Evolutionary conservation across 1,284 basidiomycete genomes (phyloP).

Genomic region (Boletus mariae): DNA sequence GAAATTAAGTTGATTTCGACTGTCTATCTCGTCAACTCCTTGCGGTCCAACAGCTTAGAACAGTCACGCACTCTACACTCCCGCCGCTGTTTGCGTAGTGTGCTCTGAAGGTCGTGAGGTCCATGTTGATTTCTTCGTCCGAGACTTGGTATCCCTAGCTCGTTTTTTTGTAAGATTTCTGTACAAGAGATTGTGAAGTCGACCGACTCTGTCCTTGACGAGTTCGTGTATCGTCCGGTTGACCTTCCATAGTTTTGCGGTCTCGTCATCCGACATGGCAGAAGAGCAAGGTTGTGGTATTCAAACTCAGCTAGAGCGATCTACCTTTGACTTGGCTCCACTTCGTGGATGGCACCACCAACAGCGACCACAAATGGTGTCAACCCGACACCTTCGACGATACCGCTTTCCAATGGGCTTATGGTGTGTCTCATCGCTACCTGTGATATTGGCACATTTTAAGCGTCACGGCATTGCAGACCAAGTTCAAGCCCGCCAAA

Average conservation of each 20-base stretch:
- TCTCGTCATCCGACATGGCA: slow-evolving; percentile 69
- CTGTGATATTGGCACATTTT: neutral
- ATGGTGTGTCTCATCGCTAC: slow-evolving; percentile 40
- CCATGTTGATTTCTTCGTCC: slow-evolving; percentile 88
- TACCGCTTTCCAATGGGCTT: slow-evolving; percentile 40
- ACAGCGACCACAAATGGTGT: slow-evolving; percentile 37
- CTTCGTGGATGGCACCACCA: slow-evolving; percentile 20
- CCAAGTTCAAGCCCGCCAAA: slow-evolving; percentile 81
- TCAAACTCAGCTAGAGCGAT: slow-evolving; percentile 30
- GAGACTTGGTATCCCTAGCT: slow-evolving; percentile 82
- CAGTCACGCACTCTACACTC: slow-evolving; percentile 54
- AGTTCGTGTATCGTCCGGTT: slow-evolving; percentile 97
- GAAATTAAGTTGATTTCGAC: slow-evolving; percentile 86
- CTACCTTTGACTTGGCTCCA: neutral
- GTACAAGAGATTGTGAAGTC: slow-evolving; percentile 7
- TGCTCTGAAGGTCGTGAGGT: slow-evolving; percentile 69
- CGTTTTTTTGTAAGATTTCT: slow-evolving; percentile 14
- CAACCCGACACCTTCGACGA: slow-evolving; percentile 28
- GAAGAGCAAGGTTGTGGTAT: slow-evolving; percentile 20
- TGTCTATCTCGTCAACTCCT: slow-evolving; percentile 34
- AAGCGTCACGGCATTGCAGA: slow-evolving; percentile 36
- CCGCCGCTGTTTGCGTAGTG: slow-evolving; percentile 63
- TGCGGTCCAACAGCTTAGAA: neutral
- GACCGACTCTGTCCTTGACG: slow-evolving; percentile 81
- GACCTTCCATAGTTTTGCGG: slow-evolving; percentile 90